phyloP scores from a whole-genome alignment of 495 filamentous ascomycete species.

The Patellaria atrata region DNA sequence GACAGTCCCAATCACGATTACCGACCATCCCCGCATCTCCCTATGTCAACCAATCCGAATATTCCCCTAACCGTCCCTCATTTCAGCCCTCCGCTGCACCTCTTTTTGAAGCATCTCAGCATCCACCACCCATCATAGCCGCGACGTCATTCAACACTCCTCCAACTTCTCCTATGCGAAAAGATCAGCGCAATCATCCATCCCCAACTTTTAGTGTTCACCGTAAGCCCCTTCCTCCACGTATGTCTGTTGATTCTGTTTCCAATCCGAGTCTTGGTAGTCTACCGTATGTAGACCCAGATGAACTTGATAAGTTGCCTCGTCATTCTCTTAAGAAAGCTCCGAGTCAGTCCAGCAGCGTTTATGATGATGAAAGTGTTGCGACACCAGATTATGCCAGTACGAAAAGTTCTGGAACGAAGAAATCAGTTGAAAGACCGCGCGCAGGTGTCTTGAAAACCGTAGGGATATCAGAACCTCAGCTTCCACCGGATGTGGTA shows the following conservation, averaged over 20 bases:
- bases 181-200: slow-evolving; percentile 11
- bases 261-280: slow-evolving; percentile 45
- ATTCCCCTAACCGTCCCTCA: slow-evolving; percentile 1
- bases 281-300: slow-evolving; percentile 50
- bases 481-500: slow-evolving; percentile 34
- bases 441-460: slow-evolving; percentile 73
- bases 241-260: neutral
- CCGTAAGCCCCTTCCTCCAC: neutral
- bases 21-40: slow-evolving; percentile 28
- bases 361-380: slow-evolving; percentile 25
- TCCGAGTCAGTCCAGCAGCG: slow-evolving; percentile 19
- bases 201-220: slow-evolving; percentile 8
- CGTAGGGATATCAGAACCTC: slow-evolving; percentile 45
- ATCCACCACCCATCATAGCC: slow-evolving; percentile 20
- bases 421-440: slow-evolving; percentile 39
- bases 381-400: slow-evolving; percentile 33
- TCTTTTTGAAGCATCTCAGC: slow-evolving; percentile 22
- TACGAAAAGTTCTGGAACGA: slow-evolving; percentile 16
- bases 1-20: slow-evolving; percentile 13
- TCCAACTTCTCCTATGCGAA: slow-evolving; percentile 5
- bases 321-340: slow-evolving; percentile 6
- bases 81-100: slow-evolving; percentile 20
- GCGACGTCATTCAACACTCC: slow-evolving; percentile 18
- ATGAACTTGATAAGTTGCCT: slow-evolving; percentile 39
- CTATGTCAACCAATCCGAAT: slow-evolving; percentile 21